Evolutionary conservation across 352 stramenopile species (phyloP).

Genomic region (Phytophthora pseudosyringae): DNA sequence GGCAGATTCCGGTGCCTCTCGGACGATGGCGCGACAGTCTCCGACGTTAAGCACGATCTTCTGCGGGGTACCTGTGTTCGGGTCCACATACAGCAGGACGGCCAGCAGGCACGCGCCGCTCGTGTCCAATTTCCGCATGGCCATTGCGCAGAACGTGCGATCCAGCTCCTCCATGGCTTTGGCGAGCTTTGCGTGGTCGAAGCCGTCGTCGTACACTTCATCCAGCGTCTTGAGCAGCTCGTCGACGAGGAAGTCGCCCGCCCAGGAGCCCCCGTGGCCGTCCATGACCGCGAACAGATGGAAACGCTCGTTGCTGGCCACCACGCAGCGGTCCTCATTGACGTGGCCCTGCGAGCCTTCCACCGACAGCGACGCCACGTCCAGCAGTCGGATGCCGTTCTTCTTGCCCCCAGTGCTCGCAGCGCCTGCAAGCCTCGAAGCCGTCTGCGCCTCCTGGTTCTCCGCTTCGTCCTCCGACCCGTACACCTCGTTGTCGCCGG

Average conservation of each 20-base stretch:
- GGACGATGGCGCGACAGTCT: slow-evolving; percentile 72
- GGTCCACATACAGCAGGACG: slow-evolving; percentile 59
- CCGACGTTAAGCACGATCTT: slow-evolving; percentile 77
- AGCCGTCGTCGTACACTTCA: slow-evolving; percentile 48
- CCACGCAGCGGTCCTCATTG: slow-evolving; percentile 72
- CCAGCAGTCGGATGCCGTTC: slow-evolving; percentile 44
- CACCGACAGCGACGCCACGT: slow-evolving; percentile 48
- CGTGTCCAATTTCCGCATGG: slow-evolving; percentile 48
- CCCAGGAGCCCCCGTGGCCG: slow-evolving; percentile 68
- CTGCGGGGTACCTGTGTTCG: slow-evolving; percentile 37
- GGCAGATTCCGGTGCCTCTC: slow-evolving; percentile 31
- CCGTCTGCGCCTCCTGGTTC: slow-evolving; percentile 18
- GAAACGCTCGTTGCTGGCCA: slow-evolving; percentile 61
- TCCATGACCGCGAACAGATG: slow-evolving; percentile 78
- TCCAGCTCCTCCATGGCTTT: slow-evolving; percentile 59
- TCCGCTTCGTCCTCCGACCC: slow-evolving; percentile 14
- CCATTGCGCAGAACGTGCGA: slow-evolving; percentile 45
- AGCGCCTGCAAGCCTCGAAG: slow-evolving; percentile 4
- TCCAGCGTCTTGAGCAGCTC: slow-evolving; percentile 56
- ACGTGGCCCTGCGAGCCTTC: slow-evolving; percentile 62
- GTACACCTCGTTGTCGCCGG: slow-evolving; percentile 22
- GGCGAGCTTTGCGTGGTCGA: slow-evolving; percentile 38
- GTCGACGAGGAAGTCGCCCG: slow-evolving; percentile 63
- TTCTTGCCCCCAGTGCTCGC: slow-evolving; percentile 22
- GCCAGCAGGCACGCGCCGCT: slow-evolving; percentile 74